Percentiles rank a stretch among this genome's conserved stretches.
These are phyloP conservation scores for Hymenotorrendiella dingleyae DNA, from an alignment of 2,329 filamentous ascomycete species.

Conservation along the genomic window DNA sequence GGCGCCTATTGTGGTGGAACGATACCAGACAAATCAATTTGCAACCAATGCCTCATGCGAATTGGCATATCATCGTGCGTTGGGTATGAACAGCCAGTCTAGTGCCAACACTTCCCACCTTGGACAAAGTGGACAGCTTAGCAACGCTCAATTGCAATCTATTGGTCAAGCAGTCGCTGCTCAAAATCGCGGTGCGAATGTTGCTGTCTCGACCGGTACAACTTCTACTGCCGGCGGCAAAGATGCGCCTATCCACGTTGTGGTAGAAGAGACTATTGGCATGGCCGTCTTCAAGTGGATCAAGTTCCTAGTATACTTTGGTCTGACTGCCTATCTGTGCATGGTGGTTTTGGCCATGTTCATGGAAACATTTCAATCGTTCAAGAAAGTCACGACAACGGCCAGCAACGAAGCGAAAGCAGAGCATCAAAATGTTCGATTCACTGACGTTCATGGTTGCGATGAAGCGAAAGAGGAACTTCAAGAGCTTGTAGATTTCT, in stretches of 20 bases:
- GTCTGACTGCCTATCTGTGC: slow-evolving; percentile 70
- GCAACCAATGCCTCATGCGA: slow-evolving; percentile 76
- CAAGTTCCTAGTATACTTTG: slow-evolving; percentile 77
- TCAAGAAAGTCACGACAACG: slow-evolving; percentile 71
- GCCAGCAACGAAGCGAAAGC: slow-evolving; percentile 79
- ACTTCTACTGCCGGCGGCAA: slow-evolving; percentile 55
- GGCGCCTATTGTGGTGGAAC: slow-evolving; percentile 85
- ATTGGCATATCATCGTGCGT: slow-evolving; percentile 69
- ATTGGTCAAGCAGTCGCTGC: slow-evolving; percentile 78
- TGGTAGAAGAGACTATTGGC: slow-evolving; percentile 84
- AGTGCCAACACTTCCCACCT: slow-evolving; percentile 17
- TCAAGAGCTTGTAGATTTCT: slow-evolving; percentile 92
- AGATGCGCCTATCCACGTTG: slow-evolving; percentile 84
- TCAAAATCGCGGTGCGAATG: slow-evolving; percentile 60
- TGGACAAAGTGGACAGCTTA: slow-evolving; percentile 37
- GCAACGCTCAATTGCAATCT: slow-evolving; percentile 62
- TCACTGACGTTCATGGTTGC: slow-evolving; percentile 91
- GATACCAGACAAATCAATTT: slow-evolving; percentile 81
- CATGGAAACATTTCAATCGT: slow-evolving; percentile 71
- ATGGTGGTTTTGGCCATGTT: slow-evolving; percentile 75
- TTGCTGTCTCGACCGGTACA: slow-evolving; percentile 42
- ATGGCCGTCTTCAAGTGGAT: slow-evolving; percentile 83
- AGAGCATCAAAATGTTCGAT: slow-evolving; percentile 85
- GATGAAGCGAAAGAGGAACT: slow-evolving; percentile 98
- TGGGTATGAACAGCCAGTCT: slow-evolving; percentile 53